These are phyloP conservation scores for Psilocybe azurescens DNA, from an alignment of 768 basidiomycete species.

Conservation along the genomic window DNA sequence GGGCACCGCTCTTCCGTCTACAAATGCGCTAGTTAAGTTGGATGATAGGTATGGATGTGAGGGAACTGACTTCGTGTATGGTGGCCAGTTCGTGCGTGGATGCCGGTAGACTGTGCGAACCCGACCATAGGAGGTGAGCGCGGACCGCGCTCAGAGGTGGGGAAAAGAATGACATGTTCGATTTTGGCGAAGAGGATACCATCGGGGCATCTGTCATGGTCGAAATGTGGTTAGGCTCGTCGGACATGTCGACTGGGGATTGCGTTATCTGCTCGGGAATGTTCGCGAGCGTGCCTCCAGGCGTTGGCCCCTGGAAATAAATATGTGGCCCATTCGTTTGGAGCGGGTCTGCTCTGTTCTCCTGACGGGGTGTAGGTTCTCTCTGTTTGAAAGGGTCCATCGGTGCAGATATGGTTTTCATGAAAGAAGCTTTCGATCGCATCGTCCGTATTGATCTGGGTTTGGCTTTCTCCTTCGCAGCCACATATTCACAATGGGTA, in stretches of 20 bases:
- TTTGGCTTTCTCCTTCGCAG: conserved; percentile 23
- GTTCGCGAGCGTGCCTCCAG: conserved; percentile 20
- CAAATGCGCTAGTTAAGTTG: not conserved
- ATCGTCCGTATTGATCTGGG: conserved; percentile 18
- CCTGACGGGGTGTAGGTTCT: conserved; percentile 20
- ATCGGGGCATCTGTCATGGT: conserved; percentile 14
- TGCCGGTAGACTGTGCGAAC: conserved; percentile 24
- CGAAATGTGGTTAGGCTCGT: conserved; percentile 5
- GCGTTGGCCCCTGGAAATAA: conserved; percentile 28
- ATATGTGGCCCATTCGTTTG: conserved; percentile 10
- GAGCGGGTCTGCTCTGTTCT: not conserved
- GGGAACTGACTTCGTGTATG: conserved; percentile 13
- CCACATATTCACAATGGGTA: conserved; percentile 47
- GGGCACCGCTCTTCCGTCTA: conserved; percentile 20
- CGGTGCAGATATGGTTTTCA: conserved; percentile 40
- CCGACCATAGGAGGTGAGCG: conserved; percentile 18
- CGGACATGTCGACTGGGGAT: not conserved
- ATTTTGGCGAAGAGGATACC: conserved; percentile 27
- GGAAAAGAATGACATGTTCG: conserved; percentile 16
- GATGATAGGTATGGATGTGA: not conserved
- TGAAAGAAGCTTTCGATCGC: conserved; percentile 33
- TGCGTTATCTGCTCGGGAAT: not conserved
- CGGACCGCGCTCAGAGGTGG: conserved; percentile 6
- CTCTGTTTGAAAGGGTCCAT: conserved; percentile 25
- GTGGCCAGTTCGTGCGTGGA: conserved; percentile 18